Evolutionary conservation across 2,329 filamentous ascomycete species (phyloP).

Genomic region (Aspergillus sp.): DNA sequence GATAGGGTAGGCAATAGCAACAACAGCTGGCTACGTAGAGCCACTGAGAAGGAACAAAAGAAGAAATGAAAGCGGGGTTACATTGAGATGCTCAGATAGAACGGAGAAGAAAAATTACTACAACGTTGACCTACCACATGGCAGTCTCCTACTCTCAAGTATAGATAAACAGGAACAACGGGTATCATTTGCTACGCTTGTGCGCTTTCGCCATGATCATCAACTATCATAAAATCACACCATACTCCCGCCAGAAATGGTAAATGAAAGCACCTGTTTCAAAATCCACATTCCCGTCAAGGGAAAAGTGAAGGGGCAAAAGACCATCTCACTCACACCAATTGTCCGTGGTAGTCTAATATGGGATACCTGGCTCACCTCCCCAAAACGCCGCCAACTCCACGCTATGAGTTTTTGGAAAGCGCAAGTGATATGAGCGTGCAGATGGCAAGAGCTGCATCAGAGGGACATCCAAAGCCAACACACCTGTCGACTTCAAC

Average conservation of each 20-base stretch:
- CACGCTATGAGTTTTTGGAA: constrained; percentile 29
- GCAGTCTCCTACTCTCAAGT: no score
- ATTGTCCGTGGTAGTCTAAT: not conserved
- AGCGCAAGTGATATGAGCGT: not conserved
- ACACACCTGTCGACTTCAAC: constrained; percentile 7
- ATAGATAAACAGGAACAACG: not conserved
- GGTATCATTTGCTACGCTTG: constrained; percentile 7
- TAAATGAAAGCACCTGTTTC: not conserved
- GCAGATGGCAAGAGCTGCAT: not conserved
- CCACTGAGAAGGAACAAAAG: not conserved
- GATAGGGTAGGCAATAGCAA: not conserved
- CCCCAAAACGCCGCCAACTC: constrained; percentile 32
- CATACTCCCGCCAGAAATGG: not conserved
- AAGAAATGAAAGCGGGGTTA: not conserved
- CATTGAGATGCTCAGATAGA: not conserved
- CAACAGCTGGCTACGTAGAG: not conserved
- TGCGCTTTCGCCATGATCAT: not conserved
- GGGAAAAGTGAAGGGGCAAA: not conserved
- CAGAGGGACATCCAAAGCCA: constrained; percentile 9
- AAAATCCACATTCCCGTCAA: not conserved
- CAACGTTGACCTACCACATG: not conserved
- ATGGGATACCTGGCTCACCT: not conserved
- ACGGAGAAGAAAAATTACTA: not conserved
- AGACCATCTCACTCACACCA: not conserved
- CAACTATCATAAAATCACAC: constrained; percentile 2